Evolutionary conservation across 1,139 yeast species (phyloP), one percentile per base, ranked within the genome.

Genomic region (Kluyveromyces sp.): DNA sequence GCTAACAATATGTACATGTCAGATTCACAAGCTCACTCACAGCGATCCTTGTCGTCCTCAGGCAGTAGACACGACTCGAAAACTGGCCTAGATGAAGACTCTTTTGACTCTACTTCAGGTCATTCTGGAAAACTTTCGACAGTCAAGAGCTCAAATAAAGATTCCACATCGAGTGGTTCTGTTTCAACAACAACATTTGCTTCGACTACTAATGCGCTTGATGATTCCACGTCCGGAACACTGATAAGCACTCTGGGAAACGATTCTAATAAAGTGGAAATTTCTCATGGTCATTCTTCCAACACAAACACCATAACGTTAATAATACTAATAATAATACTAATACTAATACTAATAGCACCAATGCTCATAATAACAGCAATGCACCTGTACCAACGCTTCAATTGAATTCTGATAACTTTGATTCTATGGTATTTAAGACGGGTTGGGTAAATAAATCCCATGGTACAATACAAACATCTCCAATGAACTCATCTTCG

Each of bases 401-500:
- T 6, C 34, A 43, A 31, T 47, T 62, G 43, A 62, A 58, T 28
- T 54, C 53, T 25, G 67, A 64, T 3, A 67, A 62, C 41, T 70
- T 67, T 43, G 74, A 76, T 56, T 39, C 56, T 1, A 63, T 65
- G 1, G 53, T 66, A 2, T 61, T 73, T 48, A 75, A 73, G 54
- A 57, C 64, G 0, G 75, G 77, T 2, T 76, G 79, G 79, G 43
- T 75, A 7, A 76, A 76, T 53, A 69, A 63, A 50, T 71, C 62
- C 58, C 59, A 60, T 53, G 58, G 74, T 60, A 2, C 43, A 3
- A 54, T 72, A 37, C 71, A 75, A 58, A 77, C 68, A 27, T 65
- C 71, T 26, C 54, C 67, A 31, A 63, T 71, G 29, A 61, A 65
- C 7, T 34, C 45, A 8, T 46, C 47, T n/a, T 15, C 32, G 25